Base-by-base conservation (phyloP, 2,329 filamentous ascomycete species). In the Alternaria longipes region DNA sequence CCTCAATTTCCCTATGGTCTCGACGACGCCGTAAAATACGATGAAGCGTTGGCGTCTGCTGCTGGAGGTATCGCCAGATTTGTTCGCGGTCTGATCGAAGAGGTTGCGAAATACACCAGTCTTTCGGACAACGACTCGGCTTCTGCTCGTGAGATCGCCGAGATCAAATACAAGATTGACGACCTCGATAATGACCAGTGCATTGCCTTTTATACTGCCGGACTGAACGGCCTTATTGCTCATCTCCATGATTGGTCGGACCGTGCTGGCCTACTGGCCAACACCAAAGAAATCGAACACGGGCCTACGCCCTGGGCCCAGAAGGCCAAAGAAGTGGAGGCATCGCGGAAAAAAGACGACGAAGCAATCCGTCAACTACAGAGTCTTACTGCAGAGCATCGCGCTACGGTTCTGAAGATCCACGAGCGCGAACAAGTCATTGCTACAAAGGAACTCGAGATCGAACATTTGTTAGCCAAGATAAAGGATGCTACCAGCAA, bases 311-410 rank as follows among this genome's bases (percentile, higher is more conserved):
- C 95, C 2, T 99, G 95, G 95, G 85, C 91, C 54, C 84, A 93
- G 32, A 90, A 94, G 55, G 90, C 93, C 3, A 88, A 91, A 70
- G 91, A 95, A 71, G 85, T 98, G 54, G 92, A 90, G 78, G 88
- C 88, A n/a, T 90, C 90, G 67, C 94, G 95, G 82, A 89, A 88
- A 22, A 87, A 92, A 36, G 90, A 92, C 0, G 85, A 93, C 40
- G 93, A 97, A 72, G 89, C 91, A 0, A 93, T 97, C 74, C 91
- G 94, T 72, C 92, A 97, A 76, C 86, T 97, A 55, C 87, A 90
- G 7, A 88, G 90, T 20, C 83, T 97, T 59, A 92, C 90, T 70
- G 91, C 94, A 54, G 90, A 94, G 67, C 87, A 95, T 67, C 88
- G 90, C 66, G 92, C 94, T 72, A 89, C 91, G 20, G 90, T 91